Base-by-base conservation (phyloP, 2,329 filamentous ascomycete species). In the Dactylellina haptotyla region DNA sequence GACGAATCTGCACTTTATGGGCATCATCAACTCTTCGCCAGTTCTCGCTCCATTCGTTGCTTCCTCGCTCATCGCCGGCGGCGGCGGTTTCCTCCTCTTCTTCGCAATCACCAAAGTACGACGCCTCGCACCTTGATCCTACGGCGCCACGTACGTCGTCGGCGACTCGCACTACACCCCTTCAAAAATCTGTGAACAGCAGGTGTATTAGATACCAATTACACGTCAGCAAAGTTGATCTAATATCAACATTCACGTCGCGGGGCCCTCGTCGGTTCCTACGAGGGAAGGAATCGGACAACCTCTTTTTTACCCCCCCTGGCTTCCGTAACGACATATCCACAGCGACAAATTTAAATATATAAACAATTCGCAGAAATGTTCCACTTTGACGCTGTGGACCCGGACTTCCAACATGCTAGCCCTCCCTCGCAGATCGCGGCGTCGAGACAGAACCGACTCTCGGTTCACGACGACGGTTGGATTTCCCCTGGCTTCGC, bases 1-100 rank as follows among this genome's bases (percentile, higher is more conserved):
- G 64, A 65, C 56, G 51, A 63, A 67, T 63, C 57, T 50, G 56
- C 58, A 67, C 70, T 75, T 75, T 75, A 75, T 75, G 70, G 70
- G 64, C 63, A 57, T 57, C 63, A 51, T 57, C 41, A 69, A 48
- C 54, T 65, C 56, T 67, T 67, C 70, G 56, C 61, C 63, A 50
- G 43, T 59, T 43, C 41, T 48, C 69, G 61, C 39, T 65, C 48
- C 61, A 66, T 54, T 56, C 61, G 16, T 64, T 46, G 62, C 61
- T 67, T 67, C 70, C 57, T 64, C 54, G 48, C 56, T 73, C 46
- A 50, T 62, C 41, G 25, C 25, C 48, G 70, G 70, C 63, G 64
- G 63, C 70, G 46, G 63, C 58, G 64, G 62, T 50, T 69, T 63
- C 57, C 70, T 75, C 56, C 70, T 75, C 5, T 59, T 75, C 57